phyloP scores from a whole-genome alignment of 208 protist species.

The Lotmaria passim region DNA sequence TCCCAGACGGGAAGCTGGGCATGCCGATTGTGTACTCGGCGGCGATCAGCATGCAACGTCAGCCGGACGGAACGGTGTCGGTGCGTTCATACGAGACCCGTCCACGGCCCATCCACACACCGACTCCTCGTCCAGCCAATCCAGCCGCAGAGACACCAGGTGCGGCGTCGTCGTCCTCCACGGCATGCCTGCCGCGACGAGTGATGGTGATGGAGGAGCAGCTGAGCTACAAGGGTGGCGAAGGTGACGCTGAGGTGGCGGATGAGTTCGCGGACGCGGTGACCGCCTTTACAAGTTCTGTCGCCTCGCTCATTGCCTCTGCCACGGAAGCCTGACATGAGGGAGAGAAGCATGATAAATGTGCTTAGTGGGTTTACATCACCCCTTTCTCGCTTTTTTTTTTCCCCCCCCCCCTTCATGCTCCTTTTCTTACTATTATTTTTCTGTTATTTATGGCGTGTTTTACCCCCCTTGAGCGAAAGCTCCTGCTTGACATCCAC shows the following conservation, averaged over 20 bases:
- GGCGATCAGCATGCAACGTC: slow-evolving; percentile 4
- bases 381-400: slow-evolving; percentile 3
- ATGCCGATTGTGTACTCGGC: slow-evolving; percentile 18
- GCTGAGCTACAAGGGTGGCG: background rate
- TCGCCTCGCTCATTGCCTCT: background rate
- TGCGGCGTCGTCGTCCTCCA: background rate
- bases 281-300: background rate
- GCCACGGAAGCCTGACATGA: background rate
- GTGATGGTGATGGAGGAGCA: slow-evolving; percentile 19
- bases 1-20: background rate
- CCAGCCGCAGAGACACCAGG: background rate
- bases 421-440: no score
- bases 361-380: no score
- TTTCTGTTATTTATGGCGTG: no score
- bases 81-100: slow-evolving; percentile 11
- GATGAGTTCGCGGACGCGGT: background rate
- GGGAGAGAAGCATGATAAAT: background rate
- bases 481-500: no score
- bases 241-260: background rate
- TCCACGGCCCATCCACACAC: background rate
- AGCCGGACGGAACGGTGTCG: slow-evolving; percentile 7
- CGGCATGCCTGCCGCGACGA: slow-evolving; percentile 5
- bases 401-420: no score
- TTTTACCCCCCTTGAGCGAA: no score
- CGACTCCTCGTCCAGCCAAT: background rate